Evolutionary conservation across 2,329 filamentous ascomycete genomes (phyloP), one percentile per base, ranked within the genome.

Genomic region (Rhynchosporium agropyri): DNA sequence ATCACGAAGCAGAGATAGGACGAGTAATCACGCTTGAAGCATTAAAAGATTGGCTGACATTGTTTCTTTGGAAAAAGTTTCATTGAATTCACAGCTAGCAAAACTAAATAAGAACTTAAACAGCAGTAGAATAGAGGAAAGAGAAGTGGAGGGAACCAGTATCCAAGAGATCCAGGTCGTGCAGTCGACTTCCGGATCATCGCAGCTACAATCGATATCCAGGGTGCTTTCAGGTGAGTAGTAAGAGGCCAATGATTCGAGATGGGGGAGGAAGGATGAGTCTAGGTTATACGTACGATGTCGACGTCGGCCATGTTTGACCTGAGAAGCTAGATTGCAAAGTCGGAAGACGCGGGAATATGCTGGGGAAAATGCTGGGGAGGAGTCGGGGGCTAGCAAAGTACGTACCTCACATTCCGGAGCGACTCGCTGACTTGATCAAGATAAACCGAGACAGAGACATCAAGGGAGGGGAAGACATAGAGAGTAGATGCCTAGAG

Each of bases 201-300:
- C 59, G 54, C 28, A 42, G 54, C 29, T 29, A 31, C 9, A 20
- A 42, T 61, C 15, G 58, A 46, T 58, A 29, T 51, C 26, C 26
- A 12, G 40, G 28, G 50, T 68, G 70, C 71, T 73, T 72, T 72
- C 48, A 63, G 40, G 63, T 73, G 62, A 73, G 71, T 73, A 71
- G 71, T 72, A 50, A 73, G 68, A 70, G 46, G 2, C 5, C 7
- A 7, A 46, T 26, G 20, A 50, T 20, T 33, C 26, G 13, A 12
- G n/a, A 20, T 43, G 46, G 31, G 45, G 40, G 29, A 9, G 29
- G 59, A 54, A 38, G 33, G 40, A 29, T 54, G 55, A 33, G 15
- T 55, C 10, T n/a, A 31, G 33, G 28, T 46, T 15, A 64, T 70
- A 65, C 68, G 63, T 64, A 70, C 68, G 62, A 33, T 36, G 31